Conservation (phyloP, 2,329 filamentous ascomycete species). For the Aspergillus terreus region DNA sequence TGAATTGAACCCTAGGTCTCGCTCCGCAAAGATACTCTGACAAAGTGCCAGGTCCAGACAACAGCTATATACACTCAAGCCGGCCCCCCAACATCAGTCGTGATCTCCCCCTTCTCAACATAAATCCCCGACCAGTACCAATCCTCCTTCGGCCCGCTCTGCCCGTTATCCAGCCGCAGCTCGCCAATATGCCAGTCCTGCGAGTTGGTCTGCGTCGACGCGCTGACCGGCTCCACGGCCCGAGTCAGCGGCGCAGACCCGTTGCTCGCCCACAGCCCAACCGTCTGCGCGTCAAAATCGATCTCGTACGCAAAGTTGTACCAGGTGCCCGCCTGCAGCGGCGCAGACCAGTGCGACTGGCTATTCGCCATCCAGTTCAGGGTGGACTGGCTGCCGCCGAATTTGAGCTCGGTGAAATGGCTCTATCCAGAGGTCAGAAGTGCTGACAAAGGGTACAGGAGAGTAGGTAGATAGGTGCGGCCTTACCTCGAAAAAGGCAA, state of each 20-base stretch:
- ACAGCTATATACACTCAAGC: too few species aligned
- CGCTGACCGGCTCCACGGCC: slow-evolving; percentile 58
- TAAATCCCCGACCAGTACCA: slow-evolving; percentile 71
- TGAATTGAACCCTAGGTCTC: too few species aligned
- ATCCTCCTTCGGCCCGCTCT: slow-evolving; percentile 57
- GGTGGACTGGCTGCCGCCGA: slow-evolving; percentile 57
- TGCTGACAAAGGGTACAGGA: not conserved
- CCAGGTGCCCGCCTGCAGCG: slow-evolving; percentile 63
- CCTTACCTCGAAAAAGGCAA: slow-evolving; percentile 49
- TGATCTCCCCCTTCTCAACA: slow-evolving; percentile 57
- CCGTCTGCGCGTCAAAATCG: slow-evolving; percentile 60
- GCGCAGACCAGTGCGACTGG: slow-evolving; percentile 59
- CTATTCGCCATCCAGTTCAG: slow-evolving; percentile 64
- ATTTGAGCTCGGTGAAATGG: slow-evolving; percentile 73
- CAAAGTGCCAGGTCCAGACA: too few species aligned
- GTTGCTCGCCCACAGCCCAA: slow-evolving; percentile 68
- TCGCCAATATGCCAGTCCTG: slow-evolving; percentile 71
- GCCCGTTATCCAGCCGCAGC: slow-evolving; percentile 59
- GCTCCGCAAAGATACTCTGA: too few species aligned
- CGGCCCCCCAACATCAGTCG: slow-evolving; percentile 27
- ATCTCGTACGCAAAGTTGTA: slow-evolving; percentile 74
- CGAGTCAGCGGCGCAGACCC: slow-evolving; percentile 55
- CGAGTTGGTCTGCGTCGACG: slow-evolving; percentile 62
- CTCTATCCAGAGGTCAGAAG: slow-evolving; percentile 42
- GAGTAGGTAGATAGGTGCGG: too few species aligned